phyloP scores from a whole-genome alignment of 495 filamentous ascomycete species.

The Xylaria cubensis region DNA sequence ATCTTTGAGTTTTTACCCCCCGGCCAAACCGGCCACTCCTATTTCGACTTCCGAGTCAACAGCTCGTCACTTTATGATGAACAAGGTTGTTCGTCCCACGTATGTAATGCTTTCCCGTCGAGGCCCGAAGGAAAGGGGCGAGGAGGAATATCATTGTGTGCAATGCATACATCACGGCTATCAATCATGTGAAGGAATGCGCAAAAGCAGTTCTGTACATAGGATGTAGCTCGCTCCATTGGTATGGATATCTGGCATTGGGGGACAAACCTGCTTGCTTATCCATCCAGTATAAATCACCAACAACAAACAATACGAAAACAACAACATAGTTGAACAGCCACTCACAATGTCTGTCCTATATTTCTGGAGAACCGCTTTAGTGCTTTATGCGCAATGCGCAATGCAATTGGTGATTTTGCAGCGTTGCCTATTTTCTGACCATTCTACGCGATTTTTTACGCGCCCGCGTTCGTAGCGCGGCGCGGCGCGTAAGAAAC shows the following conservation, averaged over 20 bases:
- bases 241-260: constrained; percentile 3
- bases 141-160: neutral
- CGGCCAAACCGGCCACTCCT: neutral
- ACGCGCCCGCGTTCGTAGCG: constrained; percentile 10
- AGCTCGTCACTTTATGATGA: neutral
- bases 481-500: constrained; percentile 1
- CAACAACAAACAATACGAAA: constrained; percentile 12
- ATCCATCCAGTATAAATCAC: neutral
- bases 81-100: neutral
- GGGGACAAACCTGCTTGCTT: neutral
- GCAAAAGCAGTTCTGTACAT: neutral
- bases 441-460: constrained; percentile 19
- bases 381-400: neutral
- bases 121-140: neutral
- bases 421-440: neutral
- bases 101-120: constrained; percentile 17
- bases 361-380: neutral
- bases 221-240: neutral
- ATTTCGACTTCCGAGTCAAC: neutral
- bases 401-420: neutral
- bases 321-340: constrained; percentile 12
- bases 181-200: neutral
- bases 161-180: neutral
- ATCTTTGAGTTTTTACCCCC: neutral
- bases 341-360: neutral